Conservation (phyloP, 2,329 filamentous ascomycete genomes). For the Paramyrothecium sp. region DNA sequence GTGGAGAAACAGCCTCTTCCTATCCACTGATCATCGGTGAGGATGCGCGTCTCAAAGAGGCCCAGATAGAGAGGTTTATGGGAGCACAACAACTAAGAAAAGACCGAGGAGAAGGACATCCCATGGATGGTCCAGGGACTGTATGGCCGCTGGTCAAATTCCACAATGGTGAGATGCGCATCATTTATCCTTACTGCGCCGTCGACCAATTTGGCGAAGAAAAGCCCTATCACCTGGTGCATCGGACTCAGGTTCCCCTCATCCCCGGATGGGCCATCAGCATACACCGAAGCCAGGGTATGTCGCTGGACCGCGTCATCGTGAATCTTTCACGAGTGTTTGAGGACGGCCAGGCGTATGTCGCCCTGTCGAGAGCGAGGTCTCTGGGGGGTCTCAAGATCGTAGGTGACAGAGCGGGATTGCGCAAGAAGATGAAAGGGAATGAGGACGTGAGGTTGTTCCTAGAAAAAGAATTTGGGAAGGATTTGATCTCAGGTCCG, state of each 20-base stretch:
- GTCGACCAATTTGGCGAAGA: slow-evolving; percentile 44
- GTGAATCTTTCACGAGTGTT: background rate
- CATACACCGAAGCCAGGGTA: slow-evolving; percentile 62
- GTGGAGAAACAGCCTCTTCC: background rate
- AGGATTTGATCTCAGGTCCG: no score
- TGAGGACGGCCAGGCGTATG: background rate
- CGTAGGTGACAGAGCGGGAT: slow-evolving; percentile 11
- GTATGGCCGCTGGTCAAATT: slow-evolving; percentile 42
- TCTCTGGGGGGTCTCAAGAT: background rate
- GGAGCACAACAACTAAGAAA: background rate
- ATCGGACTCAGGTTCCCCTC: slow-evolving; percentile 61
- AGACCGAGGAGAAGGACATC: background rate
- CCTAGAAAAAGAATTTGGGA: no score
- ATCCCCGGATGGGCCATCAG: slow-evolving; percentile 61
- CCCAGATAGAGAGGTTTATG: slow-evolving; percentile 11
- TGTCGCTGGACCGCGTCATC: slow-evolving; percentile 57
- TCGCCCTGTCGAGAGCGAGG: background rate
- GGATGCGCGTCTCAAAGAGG: slow-evolving; percentile 1
- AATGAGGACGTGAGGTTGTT: no score
- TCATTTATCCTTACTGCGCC: slow-evolving; percentile 51
- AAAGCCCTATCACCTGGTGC: slow-evolving; percentile 44
- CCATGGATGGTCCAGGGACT: background rate
- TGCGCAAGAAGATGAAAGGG: no score
- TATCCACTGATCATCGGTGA: slow-evolving; percentile 5
- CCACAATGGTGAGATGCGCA: slow-evolving; percentile 39